phyloP scores from a whole-genome alignment of 192 early-diverging fungal species.

The Backusella tarrabulga region DNA sequence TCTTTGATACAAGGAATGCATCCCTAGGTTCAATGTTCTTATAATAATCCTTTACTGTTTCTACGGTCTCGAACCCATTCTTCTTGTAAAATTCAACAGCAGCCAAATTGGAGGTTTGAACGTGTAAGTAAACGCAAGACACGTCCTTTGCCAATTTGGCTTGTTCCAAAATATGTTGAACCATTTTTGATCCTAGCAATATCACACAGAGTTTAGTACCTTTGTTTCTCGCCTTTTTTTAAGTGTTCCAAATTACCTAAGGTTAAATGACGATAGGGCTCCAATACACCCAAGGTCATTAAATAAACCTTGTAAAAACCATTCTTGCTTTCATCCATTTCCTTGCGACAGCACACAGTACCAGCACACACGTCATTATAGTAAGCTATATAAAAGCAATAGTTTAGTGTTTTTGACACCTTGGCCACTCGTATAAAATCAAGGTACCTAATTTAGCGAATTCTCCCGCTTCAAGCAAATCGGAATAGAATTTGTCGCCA shows the following conservation, averaged over 20 bases:
- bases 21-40: constrained; percentile 78
- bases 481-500: constrained; percentile 73
- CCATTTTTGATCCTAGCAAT: constrained; percentile 52
- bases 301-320: constrained; percentile 66
- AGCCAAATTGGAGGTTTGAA: constrained; percentile 78
- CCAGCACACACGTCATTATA: constrained; percentile 70
- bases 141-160: constrained; percentile 48
- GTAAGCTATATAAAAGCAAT: constrained; percentile 48
- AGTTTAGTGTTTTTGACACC: not conserved
- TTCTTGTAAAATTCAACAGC: constrained; percentile 83
- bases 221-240: not conserved
- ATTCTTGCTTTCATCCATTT: constrained; percentile 44
- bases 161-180: constrained; percentile 58
- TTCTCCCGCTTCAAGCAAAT: constrained; percentile 65
- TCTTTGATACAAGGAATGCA: constrained; percentile 66
- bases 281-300: constrained; percentile 91
- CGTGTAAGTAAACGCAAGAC: constrained; percentile 73
- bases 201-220: not conserved
- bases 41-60: constrained; percentile 75
- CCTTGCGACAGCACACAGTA: constrained; percentile 81
- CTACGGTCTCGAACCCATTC: constrained; percentile 65
- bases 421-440: not conserved
- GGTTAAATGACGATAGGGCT: constrained; percentile 76
- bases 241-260: constrained; percentile 51
- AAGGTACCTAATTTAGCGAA: constrained; percentile 65